A percentile compares a stretch with the other conserved stretches of the same genome.
These are phyloP conservation scores for Santalum album DNA, from an alignment of 164 flowering plant species.

Conservation along the genomic window DNA sequence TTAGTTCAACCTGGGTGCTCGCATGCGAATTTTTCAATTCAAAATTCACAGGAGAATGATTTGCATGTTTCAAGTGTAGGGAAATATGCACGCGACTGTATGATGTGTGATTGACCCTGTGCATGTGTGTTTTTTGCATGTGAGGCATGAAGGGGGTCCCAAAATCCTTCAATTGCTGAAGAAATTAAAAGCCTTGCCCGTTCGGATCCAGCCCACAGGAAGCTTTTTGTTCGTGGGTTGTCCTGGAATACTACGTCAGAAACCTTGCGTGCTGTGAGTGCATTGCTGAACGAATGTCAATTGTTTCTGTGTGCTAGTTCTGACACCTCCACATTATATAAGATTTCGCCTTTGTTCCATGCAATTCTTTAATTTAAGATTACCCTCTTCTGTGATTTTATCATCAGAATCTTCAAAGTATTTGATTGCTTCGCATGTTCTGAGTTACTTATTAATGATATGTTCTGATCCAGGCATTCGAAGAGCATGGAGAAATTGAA, in stretches of 20 bases:
- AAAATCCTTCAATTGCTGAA: constrained; percentile 62
- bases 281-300: too few species aligned
- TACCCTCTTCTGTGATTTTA: too few species aligned
- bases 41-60: constrained; percentile 6
- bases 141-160: constrained; percentile 60
- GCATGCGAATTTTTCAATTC: background rate
- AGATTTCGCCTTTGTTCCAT: background rate
- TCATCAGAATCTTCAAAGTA: background rate
- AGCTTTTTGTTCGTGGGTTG: constrained; percentile 85
- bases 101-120: constrained; percentile 57
- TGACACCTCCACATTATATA: background rate
- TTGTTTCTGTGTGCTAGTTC: constrained; percentile 14
- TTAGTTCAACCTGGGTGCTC: too few species aligned
- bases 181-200: constrained; percentile 63
- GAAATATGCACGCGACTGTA: constrained; percentile 17
- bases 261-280: constrained; percentile 87
- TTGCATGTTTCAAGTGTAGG: constrained; percentile 6
- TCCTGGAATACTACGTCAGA: constrained; percentile 74
- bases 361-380: background rate
- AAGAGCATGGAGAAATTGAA: constrained; percentile 66
- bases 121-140: constrained; percentile 63
- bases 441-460: constrained; percentile 4
- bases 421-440: background rate
- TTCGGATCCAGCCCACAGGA: constrained; percentile 73
- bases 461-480: constrained; percentile 43